Evolutionary conservation across 306 rosid species (phyloP), one percentile per base, ranked within the genome.

Genomic region (Lathyrus oleraceus): DNA sequence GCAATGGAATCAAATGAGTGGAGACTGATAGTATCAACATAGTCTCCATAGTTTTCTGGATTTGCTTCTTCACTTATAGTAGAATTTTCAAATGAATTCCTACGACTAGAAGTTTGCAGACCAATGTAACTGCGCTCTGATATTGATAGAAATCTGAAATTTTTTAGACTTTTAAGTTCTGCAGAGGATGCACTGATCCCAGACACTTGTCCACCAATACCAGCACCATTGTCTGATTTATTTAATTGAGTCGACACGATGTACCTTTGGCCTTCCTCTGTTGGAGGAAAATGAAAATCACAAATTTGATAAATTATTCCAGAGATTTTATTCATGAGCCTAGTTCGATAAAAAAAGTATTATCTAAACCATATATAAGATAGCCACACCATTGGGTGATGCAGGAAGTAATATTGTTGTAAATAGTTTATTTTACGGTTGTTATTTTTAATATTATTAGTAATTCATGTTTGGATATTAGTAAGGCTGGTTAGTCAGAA

Each of bases 41-140:
- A 78, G 61, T 78, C 83, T 61, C 68, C 80, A 43, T 49, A 60
- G 73, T 71, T 61, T 3, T 72, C 82, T 35, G 62, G 61, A 83
- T 64, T 64, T 48, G 67, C 73, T 77, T 75, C 90, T 65, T 52
- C 81, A 85, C 30, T 63, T 70, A 42, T 57, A 43, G 25, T 69
- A 72, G 71, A 23, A 71, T 47, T 70, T 49, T 51, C 73, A 8
- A 67, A 72, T 61, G 81, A 79, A 49, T 45, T 12, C 74, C 74
- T 69, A 49, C 17, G 73, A 11, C 82, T 59, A 36, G 75, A 70
- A 65, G 85, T 47, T 73, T 81, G 83, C 25, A 84, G 75, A 74
- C 82, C 83, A 51, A 68, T 21, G 76, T 67, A 82, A 76, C 81
- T 73, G 64, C 60, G 81, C 20, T 81, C 87, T 51, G 94, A 84